Evolutionary conservation across 306 rosid genomes (phyloP).

Genomic region (Pueraria montana): DNA sequence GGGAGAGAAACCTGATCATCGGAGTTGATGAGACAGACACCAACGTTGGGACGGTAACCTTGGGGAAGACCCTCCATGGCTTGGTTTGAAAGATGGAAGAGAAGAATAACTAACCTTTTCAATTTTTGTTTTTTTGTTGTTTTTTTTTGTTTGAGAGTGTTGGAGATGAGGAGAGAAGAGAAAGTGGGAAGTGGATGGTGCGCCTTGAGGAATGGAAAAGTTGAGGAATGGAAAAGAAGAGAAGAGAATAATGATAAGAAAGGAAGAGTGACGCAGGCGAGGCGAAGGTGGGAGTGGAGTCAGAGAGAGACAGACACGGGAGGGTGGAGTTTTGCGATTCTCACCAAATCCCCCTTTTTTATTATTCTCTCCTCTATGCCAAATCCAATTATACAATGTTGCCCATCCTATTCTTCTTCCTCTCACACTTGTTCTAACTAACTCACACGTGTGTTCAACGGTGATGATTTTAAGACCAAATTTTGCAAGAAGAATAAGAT

Average conservation of each 20-base stretch:
- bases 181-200: constrained; percentile 13
- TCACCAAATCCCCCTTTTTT: constrained; percentile 27
- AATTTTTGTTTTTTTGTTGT: neutral
- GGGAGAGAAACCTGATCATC: constrained; percentile 68
- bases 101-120: neutral
- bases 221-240: neutral
- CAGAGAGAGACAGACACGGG: constrained; percentile 46
- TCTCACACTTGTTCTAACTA: neutral
- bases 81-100: constrained; percentile 10
- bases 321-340: constrained; percentile 47
- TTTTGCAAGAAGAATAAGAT: no score
- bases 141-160: neutral
- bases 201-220: constrained; percentile 37
- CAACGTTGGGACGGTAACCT: constrained; percentile 99
- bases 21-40: constrained; percentile 92
- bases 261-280: constrained; percentile 62
- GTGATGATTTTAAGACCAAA: no score
- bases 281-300: constrained; percentile 12
- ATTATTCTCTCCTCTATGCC: neutral
- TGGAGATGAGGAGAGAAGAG: neutral
- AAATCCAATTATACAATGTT: neutral
- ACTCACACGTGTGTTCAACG: neutral
- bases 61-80: constrained; percentile 88
- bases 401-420: neutral
- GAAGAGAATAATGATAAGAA: constrained; percentile 32